These are phyloP conservation scores for button mushroom (Agaricus bisporus) DNA, from an alignment of 768 basidiomycete species.

Conservation along the genomic window DNA sequence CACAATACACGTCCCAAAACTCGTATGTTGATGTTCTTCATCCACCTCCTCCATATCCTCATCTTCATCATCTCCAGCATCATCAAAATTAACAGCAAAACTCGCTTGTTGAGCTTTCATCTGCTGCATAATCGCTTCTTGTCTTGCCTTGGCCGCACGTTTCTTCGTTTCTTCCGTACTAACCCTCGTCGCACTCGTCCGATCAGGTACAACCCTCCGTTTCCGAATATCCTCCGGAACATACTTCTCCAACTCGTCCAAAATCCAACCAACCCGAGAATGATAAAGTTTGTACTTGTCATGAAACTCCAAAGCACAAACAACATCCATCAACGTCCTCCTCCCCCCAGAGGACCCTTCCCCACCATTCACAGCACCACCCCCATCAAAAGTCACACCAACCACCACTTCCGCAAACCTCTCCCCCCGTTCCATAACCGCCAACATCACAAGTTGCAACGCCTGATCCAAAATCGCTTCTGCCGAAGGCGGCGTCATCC, in stretches of 20 bases:
- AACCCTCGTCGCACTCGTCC: slow-evolving; percentile 23
- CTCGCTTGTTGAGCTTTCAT: slow-evolving; percentile 91
- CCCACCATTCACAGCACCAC: not conserved
- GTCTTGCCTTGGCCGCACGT: slow-evolving; percentile 81
- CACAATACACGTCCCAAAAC: slow-evolving; percentile 93
- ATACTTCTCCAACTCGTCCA: slow-evolving; percentile 50
- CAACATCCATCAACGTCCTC: slow-evolving; percentile 60
- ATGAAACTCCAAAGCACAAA: slow-evolving; percentile 75
- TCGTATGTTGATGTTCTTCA: slow-evolving; percentile 30
- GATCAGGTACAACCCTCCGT: slow-evolving; percentile 38
- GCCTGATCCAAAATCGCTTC: slow-evolving; percentile 90
- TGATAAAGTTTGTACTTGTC: slow-evolving; percentile 70
- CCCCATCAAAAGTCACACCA: slow-evolving; percentile 47
- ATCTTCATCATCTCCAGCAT: slow-evolving; percentile 63
- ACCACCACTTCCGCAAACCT: slow-evolving; percentile 57
- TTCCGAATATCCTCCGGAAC: slow-evolving; percentile 51
- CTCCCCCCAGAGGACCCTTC: slow-evolving; percentile 33
- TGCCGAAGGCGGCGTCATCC: slow-evolving; percentile 60
- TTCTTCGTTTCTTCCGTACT: slow-evolving; percentile 72
- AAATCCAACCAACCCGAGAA: slow-evolving; percentile 70
- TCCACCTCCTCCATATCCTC: slow-evolving; percentile 51
- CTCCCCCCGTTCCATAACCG: slow-evolving; percentile 61
- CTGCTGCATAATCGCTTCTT: slow-evolving; percentile 91
- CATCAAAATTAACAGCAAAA: slow-evolving; percentile 75
- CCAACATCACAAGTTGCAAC: slow-evolving; percentile 82